Evolutionary conservation across 495 filamentous ascomycete genomes (phyloP).

Genomic region (Pyrenula massariospora): DNA sequence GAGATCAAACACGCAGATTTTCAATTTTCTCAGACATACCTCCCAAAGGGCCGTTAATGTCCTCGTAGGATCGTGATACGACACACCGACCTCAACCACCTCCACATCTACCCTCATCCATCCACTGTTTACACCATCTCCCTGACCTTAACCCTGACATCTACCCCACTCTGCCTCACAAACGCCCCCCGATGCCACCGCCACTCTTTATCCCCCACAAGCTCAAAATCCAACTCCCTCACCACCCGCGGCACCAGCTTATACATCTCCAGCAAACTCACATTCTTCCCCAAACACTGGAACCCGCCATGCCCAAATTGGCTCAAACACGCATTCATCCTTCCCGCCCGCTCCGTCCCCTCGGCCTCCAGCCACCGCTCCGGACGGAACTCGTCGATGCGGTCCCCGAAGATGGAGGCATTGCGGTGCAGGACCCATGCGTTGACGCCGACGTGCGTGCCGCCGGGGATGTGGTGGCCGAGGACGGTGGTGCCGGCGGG

Average conservation of each 20-base stretch:
- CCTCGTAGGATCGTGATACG: no score
- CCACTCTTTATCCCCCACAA: not conserved
- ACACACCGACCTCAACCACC: no score
- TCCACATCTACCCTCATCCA: not conserved
- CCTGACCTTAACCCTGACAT: not conserved
- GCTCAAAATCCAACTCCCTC: slow-evolving; percentile 42
- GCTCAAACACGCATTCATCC: slow-evolving; percentile 47
- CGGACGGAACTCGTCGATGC: slow-evolving; percentile 31
- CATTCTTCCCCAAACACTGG: slow-evolving; percentile 54
- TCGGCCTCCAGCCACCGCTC: not conserved
- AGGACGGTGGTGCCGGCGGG: slow-evolving; percentile 35
- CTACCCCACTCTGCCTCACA: not conserved
- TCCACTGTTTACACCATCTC: not conserved
- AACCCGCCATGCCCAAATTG: slow-evolving; percentile 55
- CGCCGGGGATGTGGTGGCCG: slow-evolving; percentile 37
- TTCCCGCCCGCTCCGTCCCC: not conserved
- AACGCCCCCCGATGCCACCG: not conserved
- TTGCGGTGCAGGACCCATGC: slow-evolving; percentile 31
- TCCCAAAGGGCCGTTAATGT: no score
- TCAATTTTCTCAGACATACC: no score
- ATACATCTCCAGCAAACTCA: slow-evolving; percentile 44
- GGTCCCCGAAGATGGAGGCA: slow-evolving; percentile 27
- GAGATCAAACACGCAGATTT: no score
- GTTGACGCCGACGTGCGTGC: slow-evolving; percentile 44
- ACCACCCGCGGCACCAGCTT: slow-evolving; percentile 37